Base-by-base conservation (phyloP, 2,329 filamentous ascomycete species). In the Diaporthe velutina region DNA sequence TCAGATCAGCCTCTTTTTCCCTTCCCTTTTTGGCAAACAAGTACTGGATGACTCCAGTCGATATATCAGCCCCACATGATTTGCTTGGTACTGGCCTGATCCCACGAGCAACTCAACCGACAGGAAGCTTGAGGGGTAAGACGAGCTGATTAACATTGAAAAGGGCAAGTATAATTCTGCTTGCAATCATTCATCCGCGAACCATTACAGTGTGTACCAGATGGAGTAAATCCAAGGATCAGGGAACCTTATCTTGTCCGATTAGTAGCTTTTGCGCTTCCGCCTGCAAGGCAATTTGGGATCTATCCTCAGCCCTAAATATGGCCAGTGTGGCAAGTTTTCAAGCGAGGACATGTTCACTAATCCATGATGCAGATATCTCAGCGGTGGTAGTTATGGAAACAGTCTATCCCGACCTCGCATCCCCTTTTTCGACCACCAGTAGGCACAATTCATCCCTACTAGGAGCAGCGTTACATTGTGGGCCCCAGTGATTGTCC, bases 1-100 rank as follows among this genome's bases (percentile, higher is more conserved):
- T 52, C 15, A 10, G 45, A 52, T 50, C 61, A 50, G 22, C 45
- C 61, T 67, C 61, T 38, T 52, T 67, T 67, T 38, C 19, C 45
- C 12, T 67, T 38, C 45, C 61, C 22, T 12, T 38, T 67, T 38
- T 17, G 45, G 61, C 22, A 67, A 25, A 25, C 22, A 25, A 50
- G 61, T 33, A 22, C 33, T 15, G 12, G 13, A 10, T 5, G 33
- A 19, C 61, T 35, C 22, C 61, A 38, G 30, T 52, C 28, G 45
- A 67, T 2, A 52, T 17, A 38, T 50, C 33, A 52, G 61, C 45
- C 45, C 61, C 61, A 67, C 61, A 50, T 50, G 42, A 33, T 42
- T 50, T 66, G n/a, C 60, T 66, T 48, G 40, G 40, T 33, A 48
- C 40, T 15, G 17, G 30, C 22, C 19, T 13, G 17, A 33, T 19